Evolutionary conservation across 2,329 filamentous ascomycete species (phyloP), one percentile per base, ranked within the genome.

Genomic region (Davidsoniella neocaledoniae): DNA sequence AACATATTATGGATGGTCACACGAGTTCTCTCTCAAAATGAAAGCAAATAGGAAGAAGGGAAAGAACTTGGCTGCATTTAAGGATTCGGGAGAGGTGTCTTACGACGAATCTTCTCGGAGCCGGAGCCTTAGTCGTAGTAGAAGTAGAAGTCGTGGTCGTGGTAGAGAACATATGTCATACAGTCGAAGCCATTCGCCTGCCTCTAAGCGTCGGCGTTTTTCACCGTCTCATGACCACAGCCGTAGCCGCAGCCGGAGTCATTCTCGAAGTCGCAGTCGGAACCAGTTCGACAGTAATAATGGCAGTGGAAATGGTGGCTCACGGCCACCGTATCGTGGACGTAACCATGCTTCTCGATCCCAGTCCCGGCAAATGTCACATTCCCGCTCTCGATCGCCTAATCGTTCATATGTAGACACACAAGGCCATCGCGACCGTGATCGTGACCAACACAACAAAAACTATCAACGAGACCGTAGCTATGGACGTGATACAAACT

Each of bases 1-100:
- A 55, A 85, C 83, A 1, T 93, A 93, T 62, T 93, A 93, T 60
- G 87, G 86, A 54, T 94, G 87, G 87, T 90, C 86, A 4, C 73
- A 76, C 38, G 68, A 69, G 1, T 91, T 94, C 57, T 93, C 85
- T 60, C 71, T 85, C 56, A 83, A 82, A 59, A 91, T 91, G 82
- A 86, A 81, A 42, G 37, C 36, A 58, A 59, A 47, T 56, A 58
- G 39, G 26, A 33, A 33, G 8, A 33, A 8, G 10, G 26, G 26
- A 33, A 33, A 33, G 26, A 33, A 33, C 10, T 33, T 33, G 26
- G 26, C 26, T 33, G 26, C 26, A 1, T 33, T 6, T 4, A 33
- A 12, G 5, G 6, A 33, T 61, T 59, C 36, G 4, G n/a, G 21
- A 17, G 42, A 23, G n/a, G 16, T n/a, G 10, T 39, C 37, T 9